Percentiles rank a stretch among this genome's conserved stretches.
These are phyloP conservation scores for Smallanthus sonchifolius DNA, from an alignment of 129 eudicot species.

Conservation along the genomic window DNA sequence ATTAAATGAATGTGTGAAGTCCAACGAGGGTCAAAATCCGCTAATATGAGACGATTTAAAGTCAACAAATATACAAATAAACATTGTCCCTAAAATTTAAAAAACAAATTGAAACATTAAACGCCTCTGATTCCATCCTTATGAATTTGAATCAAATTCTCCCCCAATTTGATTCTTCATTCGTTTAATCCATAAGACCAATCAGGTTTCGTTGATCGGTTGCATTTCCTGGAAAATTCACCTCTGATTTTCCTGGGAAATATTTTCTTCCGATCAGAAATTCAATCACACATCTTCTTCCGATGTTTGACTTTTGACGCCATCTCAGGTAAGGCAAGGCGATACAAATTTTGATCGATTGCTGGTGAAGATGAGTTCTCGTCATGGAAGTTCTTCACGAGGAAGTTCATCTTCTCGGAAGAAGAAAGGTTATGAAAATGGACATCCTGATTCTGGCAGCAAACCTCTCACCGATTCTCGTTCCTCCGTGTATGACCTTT, in stretches of 20 bases:
- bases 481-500: conserved; percentile 27
- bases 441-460: conserved; percentile 26
- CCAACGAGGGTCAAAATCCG: too few species aligned
- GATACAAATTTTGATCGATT: conserved; percentile 14
- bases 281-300: not conserved
- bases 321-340: conserved; percentile 1
- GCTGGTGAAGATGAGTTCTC: conserved; percentile 41
- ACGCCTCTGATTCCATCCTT: conserved; percentile 16
- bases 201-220: conserved; percentile 25
- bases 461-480: conserved; percentile 53
- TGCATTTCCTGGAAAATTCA: conserved; percentile 33
- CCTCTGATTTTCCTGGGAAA: conserved; percentile 31
- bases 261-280: conserved; percentile 20
- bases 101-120: conserved; percentile 1
- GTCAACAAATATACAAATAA: too few species aligned
- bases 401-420: conserved; percentile 47
- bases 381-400: conserved; percentile 57
- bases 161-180: not conserved
- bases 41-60: too few species aligned
- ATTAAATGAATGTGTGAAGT: too few species aligned
- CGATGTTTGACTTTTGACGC: not conserved
- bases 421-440: conserved; percentile 46
- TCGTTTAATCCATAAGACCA: not conserved
- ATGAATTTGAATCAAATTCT: conserved; percentile 20
- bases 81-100: not conserved